phyloP scores from a whole-genome alignment of 2,329 filamentous ascomycete genomes.

The Talaromyces sp. region DNA sequence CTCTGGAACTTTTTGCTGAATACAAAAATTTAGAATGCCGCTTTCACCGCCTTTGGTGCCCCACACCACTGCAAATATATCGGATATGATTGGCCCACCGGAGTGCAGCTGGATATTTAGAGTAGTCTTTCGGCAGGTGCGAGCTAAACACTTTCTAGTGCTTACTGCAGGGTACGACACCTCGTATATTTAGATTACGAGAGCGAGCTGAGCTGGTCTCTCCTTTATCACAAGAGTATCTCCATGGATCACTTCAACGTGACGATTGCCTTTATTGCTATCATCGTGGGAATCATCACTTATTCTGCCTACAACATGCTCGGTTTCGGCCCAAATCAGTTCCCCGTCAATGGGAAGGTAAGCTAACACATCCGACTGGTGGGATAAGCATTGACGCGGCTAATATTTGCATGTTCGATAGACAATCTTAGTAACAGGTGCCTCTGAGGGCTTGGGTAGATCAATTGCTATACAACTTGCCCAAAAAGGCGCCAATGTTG shows the following conservation, averaged over 20 bases:
- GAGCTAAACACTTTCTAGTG: not conserved
- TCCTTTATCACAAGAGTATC: not conserved
- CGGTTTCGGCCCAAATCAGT: conserved; percentile 58
- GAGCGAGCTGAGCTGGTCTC: not conserved
- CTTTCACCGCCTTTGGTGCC: conserved; percentile 10
- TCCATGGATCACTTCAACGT: conserved; percentile 25
- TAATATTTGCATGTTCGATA: conserved; percentile 35
- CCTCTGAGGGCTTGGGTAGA: conserved; percentile 87
- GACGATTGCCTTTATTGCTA: conserved; percentile 30
- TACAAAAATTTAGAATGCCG: conserved; percentile 12
- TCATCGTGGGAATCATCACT: conserved; percentile 31
- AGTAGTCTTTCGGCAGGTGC: not conserved
- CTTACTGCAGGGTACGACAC: not conserved
- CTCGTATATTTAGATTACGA: not conserved
- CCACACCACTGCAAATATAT: not conserved
- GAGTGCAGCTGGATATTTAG: not conserved
- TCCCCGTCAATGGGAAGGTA: conserved; percentile 82
- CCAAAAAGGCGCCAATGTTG: conserved; percentile 77
- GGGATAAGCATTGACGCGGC: not conserved
- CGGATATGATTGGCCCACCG: not conserved
- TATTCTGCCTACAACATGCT: conserved; percentile 39
- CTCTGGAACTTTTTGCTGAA: conserved; percentile 4
- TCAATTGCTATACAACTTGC: conserved; percentile 71
- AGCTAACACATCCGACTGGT: conserved; percentile 20
- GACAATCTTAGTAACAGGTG: conserved; percentile 87